Conservation (phyloP, 1,284 basidiomycete species). For the Pseudozyma sp. region DNA sequence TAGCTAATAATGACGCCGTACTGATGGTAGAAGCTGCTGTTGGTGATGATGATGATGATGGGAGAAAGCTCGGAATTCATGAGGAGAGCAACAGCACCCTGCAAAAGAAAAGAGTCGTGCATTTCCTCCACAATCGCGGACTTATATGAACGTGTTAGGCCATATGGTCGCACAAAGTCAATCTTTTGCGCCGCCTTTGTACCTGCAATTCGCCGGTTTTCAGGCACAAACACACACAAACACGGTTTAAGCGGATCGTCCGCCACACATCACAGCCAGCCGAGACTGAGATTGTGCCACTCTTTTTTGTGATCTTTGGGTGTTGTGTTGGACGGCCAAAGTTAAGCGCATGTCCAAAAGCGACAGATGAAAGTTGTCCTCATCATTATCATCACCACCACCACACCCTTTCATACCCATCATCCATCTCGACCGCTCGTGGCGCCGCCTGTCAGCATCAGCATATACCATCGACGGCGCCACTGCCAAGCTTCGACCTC, state of each 20-base stretch:
- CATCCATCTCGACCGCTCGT: background rate
- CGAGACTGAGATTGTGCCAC: no score
- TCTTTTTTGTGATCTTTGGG: no score
- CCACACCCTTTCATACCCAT: constrained; percentile 1
- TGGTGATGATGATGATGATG: background rate
- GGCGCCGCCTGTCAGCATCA: constrained; percentile 5
- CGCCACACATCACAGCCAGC: background rate
- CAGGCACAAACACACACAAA: constrained; percentile 7
- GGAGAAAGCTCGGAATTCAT: background rate
- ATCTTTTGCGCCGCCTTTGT: no score
- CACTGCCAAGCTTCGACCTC: background rate
- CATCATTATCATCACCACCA: background rate
- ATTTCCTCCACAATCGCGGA: background rate
- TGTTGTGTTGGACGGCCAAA: background rate
- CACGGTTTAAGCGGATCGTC: no score
- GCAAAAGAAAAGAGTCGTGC: constrained; percentile 11
- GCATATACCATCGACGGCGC: constrained; percentile 1
- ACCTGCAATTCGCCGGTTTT: background rate
- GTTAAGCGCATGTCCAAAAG: background rate
- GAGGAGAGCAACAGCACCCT: background rate
- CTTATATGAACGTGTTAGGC: constrained; percentile 6
- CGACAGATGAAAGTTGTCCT: background rate
- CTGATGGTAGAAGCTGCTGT: background rate
- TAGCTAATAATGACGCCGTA: background rate
- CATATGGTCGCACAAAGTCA: background rate